Evolutionary conservation across 768 basidiomycete species (phyloP).

Genomic region (Lyophyllum decastes): DNA sequence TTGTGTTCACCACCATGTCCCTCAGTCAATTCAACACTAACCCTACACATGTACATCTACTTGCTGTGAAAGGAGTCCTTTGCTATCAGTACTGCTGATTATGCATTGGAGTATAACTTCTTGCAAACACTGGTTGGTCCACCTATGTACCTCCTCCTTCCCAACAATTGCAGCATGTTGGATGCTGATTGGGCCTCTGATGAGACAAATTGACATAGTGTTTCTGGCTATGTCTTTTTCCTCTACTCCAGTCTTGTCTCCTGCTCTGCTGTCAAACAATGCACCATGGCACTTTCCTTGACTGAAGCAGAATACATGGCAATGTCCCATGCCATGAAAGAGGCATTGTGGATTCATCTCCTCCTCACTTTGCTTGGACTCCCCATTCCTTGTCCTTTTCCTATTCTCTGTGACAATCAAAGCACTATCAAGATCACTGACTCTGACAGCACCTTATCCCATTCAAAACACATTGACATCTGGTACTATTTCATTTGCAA

Average conservation of each 20-base stretch:
- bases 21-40: conserved; percentile 30
- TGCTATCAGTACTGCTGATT: conserved; percentile 31
- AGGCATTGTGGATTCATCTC: conserved; percentile 12
- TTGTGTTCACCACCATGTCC: conserved; percentile 1
- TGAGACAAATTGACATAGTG: conserved; percentile 18
- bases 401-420: background rate
- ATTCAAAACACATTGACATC: background rate
- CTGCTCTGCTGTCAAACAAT: conserved; percentile 20
- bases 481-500: background rate
- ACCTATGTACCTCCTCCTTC: background rate
- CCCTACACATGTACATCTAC: conserved; percentile 28
- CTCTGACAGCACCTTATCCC: background rate
- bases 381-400: conserved; percentile 10
- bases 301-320: too few relatives aligned
- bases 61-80: conserved; percentile 31
- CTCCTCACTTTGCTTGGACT: background rate
- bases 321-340: conserved; percentile 13
- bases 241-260: conserved; percentile 16
- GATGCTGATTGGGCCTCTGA: conserved; percentile 35
- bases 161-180: conserved; percentile 15
- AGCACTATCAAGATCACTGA: background rate
- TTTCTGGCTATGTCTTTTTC: conserved; percentile 22
- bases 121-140: background rate
- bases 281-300: conserved; percentile 15
- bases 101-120: conserved; percentile 17